Evolutionary conservation across 2,329 filamentous ascomycete genomes (phyloP).

Genomic region (Aspergillus aculeatus): DNA sequence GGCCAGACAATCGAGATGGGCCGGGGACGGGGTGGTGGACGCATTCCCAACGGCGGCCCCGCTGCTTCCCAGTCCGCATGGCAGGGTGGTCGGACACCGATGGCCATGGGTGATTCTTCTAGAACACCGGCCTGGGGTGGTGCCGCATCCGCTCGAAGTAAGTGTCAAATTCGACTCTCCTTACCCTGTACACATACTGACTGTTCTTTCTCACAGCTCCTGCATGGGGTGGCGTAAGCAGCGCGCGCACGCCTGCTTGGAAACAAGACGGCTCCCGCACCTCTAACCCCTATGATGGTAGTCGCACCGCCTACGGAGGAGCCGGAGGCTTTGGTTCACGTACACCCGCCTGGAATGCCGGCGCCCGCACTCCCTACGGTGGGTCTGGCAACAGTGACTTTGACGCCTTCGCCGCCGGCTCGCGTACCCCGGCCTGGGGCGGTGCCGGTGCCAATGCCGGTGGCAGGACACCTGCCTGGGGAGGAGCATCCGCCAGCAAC

Average conservation of each 20-base stretch:
- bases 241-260: conserved; percentile 53
- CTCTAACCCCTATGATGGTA: conserved; percentile 64
- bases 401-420: conserved; percentile 65
- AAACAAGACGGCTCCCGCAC: conserved; percentile 58
- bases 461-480: conserved; percentile 48
- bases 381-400: conserved; percentile 67
- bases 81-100: conserved; percentile 68
- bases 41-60: conserved; percentile 50
- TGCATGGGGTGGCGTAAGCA: conserved; percentile 45
- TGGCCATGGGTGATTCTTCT: conserved; percentile 59
- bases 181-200: conserved; percentile 20
- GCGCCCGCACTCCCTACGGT: conserved; percentile 69
- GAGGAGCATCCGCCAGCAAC: conserved; percentile 28
- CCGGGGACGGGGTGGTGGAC: conserved; percentile 43
- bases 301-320: conserved; percentile 72
- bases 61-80: conserved; percentile 54
- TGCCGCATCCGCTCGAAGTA: conserved; percentile 59
- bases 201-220: conserved; percentile 30
- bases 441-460: conserved; percentile 55
- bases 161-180: conserved; percentile 36
- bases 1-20: conserved; percentile 75
- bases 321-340: conserved; percentile 56
- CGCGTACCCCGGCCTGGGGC: conserved; percentile 73
- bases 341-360: conserved; percentile 76
- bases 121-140: conserved; percentile 74